Evolutionary conservation across 768 basidiomycete species (phyloP), one percentile per base, ranked within the genome.

Genomic region (Gyrodon lividus): DNA sequence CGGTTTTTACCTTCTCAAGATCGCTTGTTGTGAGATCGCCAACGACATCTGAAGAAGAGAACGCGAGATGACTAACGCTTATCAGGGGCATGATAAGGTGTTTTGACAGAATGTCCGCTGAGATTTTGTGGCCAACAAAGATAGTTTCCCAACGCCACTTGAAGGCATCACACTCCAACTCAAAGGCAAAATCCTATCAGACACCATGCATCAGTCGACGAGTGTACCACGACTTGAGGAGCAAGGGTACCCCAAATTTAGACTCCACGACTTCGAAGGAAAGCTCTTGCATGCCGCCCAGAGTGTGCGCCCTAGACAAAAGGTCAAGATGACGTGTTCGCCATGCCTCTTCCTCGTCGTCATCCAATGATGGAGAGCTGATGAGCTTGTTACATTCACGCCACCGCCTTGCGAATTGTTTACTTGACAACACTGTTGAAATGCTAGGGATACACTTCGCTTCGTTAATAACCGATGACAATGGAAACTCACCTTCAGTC

Each of bases 111-210:
- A 89, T 72, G 45, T 88, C 85, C 52, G 89, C 81, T 31, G 88
- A 86, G 28, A 68, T 59, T 65, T 75, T 84, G 64, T 82, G 73
- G 7, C 87, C 86, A 33, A 87, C 63, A 56, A 77, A 79, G 65
- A 76, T 79, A 14, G 83, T 78, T 67, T 91, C 87, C 89, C 89
- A 92, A 71, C 79, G 76, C 88, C 88, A 92, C 72, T 80, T 83
- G 69, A 88, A 86, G 8, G 70, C 64, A 20, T 77, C 76, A 53
- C 74, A 79, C 59, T 80, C 79, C 30, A 90, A 57, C 58, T 79
- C 75, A 51, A 89, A 76, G 4, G 86, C 78, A 22, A 87, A 60
- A 64, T 92, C 89, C 89, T 92, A 40, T 43, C 46, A 19, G 51
- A 42, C 46, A 39, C 55, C 52, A 55, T 48, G 34, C 35, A 35